phyloP scores from a whole-genome alignment of 2,329 filamentous ascomycete genomes.

The Laburnicola sp. region DNA sequence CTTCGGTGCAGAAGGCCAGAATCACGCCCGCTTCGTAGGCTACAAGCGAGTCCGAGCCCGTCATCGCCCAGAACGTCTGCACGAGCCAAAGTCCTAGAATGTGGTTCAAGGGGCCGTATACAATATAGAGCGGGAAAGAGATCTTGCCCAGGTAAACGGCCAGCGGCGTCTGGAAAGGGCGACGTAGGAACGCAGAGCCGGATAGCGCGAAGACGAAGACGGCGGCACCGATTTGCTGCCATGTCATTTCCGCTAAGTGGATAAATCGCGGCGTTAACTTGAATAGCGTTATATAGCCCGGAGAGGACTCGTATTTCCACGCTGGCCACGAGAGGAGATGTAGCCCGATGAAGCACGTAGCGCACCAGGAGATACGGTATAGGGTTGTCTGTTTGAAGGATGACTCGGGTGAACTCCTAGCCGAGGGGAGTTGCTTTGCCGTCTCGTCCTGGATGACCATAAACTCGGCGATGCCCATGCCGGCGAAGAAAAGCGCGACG shows the following conservation, averaged over 20 bases:
- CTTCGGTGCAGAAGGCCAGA: conserved; percentile 44
- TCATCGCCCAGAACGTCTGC: conserved; percentile 50
- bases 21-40: conserved; percentile 45
- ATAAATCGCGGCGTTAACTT: conserved; percentile 56
- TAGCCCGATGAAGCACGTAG: conserved; percentile 52
- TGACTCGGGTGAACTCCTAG: not conserved
- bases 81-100: conserved; percentile 43
- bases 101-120: conserved; percentile 53
- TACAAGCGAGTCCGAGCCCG: conserved; percentile 40
- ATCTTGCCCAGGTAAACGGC: conserved; percentile 58
- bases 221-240: conserved; percentile 58
- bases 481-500: conserved; percentile 27
- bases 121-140: conserved; percentile 59
- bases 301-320: conserved; percentile 48
- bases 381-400: conserved; percentile 2
- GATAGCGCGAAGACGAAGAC: conserved; percentile 22
- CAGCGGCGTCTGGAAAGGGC: conserved; percentile 48
- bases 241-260: conserved; percentile 58
- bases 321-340: conserved; percentile 57
- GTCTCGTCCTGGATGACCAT: conserved; percentile 19
- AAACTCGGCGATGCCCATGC: conserved; percentile 25
- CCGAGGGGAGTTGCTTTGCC: not conserved
- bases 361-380: conserved; percentile 2
- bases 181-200: conserved; percentile 28
- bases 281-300: conserved; percentile 57